phyloP scores from a whole-genome alignment of 495 filamentous ascomycete genomes.

The Penicillium macrosclerotiorum region DNA sequence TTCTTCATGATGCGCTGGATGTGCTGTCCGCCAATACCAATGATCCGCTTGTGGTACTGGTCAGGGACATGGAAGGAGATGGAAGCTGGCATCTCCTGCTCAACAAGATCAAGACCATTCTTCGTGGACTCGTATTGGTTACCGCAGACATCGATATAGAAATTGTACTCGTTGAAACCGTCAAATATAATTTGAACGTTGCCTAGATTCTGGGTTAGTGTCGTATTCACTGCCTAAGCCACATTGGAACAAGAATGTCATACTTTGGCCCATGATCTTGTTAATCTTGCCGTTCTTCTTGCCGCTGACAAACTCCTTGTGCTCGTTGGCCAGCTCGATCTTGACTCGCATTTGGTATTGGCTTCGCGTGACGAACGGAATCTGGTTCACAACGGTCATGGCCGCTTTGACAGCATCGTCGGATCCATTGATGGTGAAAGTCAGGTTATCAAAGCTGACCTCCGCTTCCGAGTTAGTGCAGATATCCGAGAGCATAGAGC shows the following conservation, averaged over 20 bases:
- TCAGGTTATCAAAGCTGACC: slow-evolving; percentile 87
- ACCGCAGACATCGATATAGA: slow-evolving; percentile 97
- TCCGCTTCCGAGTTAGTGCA: slow-evolving; percentile 95
- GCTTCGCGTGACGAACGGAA: slow-evolving; percentile 81
- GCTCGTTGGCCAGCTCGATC: slow-evolving; percentile 97
- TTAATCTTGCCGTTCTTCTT: slow-evolving; percentile 99
- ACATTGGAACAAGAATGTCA: not conserved
- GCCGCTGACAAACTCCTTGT: slow-evolving; percentile 98
- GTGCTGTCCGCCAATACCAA: slow-evolving; percentile 96
- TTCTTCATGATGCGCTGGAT: slow-evolving; percentile 99
- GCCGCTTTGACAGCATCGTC: slow-evolving; percentile 95
- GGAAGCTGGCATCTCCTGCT: slow-evolving; percentile 98
- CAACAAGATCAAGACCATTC: slow-evolving; percentile 84
- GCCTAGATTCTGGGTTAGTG: slow-evolving; percentile 39
- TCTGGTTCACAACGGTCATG: slow-evolving; percentile 86
- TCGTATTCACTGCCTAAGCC: not conserved
- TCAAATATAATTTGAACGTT: slow-evolving; percentile 99
- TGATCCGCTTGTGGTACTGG: slow-evolving; percentile 99
- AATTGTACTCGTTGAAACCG: slow-evolving; percentile 98
- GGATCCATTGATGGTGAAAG: slow-evolving; percentile 89
- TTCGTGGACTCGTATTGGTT: slow-evolving; percentile 88
- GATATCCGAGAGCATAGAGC: slow-evolving; percentile 90
- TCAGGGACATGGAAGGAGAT: slow-evolving; percentile 99
- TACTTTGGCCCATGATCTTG: slow-evolving; percentile 99
- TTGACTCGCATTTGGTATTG: slow-evolving; percentile 94